phyloP scores from a whole-genome alignment of 257 asterid genomes.

The Fraxinus quadrangulata region DNA sequence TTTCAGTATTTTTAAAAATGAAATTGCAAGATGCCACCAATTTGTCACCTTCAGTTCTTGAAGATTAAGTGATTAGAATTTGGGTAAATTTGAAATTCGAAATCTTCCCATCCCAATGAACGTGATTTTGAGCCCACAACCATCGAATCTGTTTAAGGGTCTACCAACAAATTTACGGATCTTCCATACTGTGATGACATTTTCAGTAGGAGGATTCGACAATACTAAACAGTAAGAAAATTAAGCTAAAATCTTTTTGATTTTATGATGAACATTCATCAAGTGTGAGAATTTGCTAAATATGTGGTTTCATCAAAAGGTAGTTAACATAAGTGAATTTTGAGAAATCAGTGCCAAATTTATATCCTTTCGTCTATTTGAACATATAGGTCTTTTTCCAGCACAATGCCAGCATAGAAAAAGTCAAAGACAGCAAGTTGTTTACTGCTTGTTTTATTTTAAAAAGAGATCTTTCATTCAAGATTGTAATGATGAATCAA shows the following conservation, averaged over 20 bases:
- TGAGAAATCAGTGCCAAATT: constrained; percentile 1
- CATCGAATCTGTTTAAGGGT: not conserved
- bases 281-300: too few species aligned
- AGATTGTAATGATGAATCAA: not conserved
- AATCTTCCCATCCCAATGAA: too few species aligned
- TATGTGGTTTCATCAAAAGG: not conserved
- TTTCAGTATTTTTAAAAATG: not conserved
- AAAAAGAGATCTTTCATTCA: not conserved
- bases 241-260: too few species aligned
- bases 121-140: not conserved
- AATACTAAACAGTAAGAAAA: too few species aligned
- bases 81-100: not conserved
- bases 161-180: not conserved
- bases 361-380: not conserved
- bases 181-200: not conserved
- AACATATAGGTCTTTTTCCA: not conserved
- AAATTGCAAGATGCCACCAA: not conserved
- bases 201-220: not conserved
- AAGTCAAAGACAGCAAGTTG: not conserved
- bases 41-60: not conserved
- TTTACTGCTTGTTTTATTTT: not conserved
- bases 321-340: not conserved
- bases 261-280: too few species aligned
- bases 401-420: constrained; percentile 4
- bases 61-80: too few species aligned